phyloP scores from a whole-genome alignment of 805 yeast species.

The Starmerella riodocensis region DNA sequence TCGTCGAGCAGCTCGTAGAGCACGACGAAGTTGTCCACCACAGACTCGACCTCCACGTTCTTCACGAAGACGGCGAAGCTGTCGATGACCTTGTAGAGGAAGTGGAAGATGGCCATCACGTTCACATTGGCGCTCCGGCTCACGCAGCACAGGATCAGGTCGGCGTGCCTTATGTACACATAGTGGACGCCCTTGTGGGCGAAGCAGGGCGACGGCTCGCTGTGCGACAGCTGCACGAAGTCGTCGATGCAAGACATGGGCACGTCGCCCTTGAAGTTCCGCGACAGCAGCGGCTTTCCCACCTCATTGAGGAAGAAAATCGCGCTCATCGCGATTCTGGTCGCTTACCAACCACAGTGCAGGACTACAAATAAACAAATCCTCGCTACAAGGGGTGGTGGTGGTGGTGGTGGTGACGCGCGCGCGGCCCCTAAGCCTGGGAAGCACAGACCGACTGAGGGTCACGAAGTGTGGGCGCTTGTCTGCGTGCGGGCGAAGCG shows the following conservation, averaged over 20 bases:
- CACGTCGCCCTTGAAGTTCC: conserved; percentile 63
- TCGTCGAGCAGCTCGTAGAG: conserved; percentile 79
- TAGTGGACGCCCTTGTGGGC: conserved; percentile 40
- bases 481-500: no score
- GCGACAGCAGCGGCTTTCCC: conserved; percentile 51
- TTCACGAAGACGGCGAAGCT: conserved; percentile 37
- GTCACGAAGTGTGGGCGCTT: no score
- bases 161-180: conserved; percentile 40
- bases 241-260: conserved; percentile 45
- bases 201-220: conserved; percentile 35
- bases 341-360: conserved; percentile 1
- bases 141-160: conserved; percentile 30
- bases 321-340: conserved; percentile 27
- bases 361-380: no score
- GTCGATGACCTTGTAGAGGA: conserved; percentile 37
- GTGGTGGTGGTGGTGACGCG: no score
- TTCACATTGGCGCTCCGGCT: conserved; percentile 30
- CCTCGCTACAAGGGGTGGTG: no score
- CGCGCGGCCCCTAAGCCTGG: no score
- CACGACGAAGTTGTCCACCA: conserved; percentile 59
- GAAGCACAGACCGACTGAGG: no score
- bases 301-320: conserved; percentile 55
- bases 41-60: conserved; percentile 41
- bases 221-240: conserved; percentile 43
- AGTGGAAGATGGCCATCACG: conserved; percentile 45